Evolutionary conservation across 2,329 filamentous ascomycete species (phyloP).

Genomic region (Penicillium capsulatum): DNA sequence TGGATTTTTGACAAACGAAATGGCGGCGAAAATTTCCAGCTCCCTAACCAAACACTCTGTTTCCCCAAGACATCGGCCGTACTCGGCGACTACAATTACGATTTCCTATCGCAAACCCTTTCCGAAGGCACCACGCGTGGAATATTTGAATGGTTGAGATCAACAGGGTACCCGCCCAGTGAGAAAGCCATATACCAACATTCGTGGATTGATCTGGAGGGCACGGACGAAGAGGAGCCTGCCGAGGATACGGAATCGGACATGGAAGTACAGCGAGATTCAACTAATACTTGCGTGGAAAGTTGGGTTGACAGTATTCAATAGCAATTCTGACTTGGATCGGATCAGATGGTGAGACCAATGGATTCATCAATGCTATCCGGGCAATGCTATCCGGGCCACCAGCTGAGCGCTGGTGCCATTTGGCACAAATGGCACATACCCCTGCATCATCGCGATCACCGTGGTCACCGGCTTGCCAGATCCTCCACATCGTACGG

Average conservation of each 20-base stretch:
- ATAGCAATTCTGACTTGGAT: slow-evolving; percentile 1
- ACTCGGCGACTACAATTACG: slow-evolving; percentile 4
- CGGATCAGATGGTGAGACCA: background rate
- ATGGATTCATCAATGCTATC: slow-evolving; percentile 3
- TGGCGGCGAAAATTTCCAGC: background rate
- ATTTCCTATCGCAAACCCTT: slow-evolving; percentile 3
- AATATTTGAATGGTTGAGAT: slow-evolving; percentile 22
- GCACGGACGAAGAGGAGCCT: slow-evolving; percentile 13
- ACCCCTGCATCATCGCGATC: background rate
- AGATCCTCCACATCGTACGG: slow-evolving; percentile 3
- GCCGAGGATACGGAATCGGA: slow-evolving; percentile 6
- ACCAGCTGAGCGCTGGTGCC: slow-evolving; percentile 1
- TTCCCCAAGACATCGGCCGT: background rate
- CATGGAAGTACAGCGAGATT: background rate
- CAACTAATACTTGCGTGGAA: slow-evolving; percentile 2
- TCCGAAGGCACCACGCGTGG: slow-evolving; percentile 16
- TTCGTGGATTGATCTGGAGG: slow-evolving; percentile 20
- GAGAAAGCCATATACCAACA: slow-evolving; percentile 19
- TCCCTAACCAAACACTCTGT: background rate
- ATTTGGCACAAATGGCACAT: slow-evolving; percentile 7
- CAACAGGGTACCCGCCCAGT: slow-evolving; percentile 17
- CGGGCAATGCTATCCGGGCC: no score
- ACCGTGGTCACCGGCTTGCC: slow-evolving; percentile 5
- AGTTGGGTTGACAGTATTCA: slow-evolving; percentile 6
- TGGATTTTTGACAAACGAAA: slow-evolving; percentile 14